phyloP scores from a whole-genome alignment of 768 basidiomycete genomes.

The Chalciporus chontae region DNA sequence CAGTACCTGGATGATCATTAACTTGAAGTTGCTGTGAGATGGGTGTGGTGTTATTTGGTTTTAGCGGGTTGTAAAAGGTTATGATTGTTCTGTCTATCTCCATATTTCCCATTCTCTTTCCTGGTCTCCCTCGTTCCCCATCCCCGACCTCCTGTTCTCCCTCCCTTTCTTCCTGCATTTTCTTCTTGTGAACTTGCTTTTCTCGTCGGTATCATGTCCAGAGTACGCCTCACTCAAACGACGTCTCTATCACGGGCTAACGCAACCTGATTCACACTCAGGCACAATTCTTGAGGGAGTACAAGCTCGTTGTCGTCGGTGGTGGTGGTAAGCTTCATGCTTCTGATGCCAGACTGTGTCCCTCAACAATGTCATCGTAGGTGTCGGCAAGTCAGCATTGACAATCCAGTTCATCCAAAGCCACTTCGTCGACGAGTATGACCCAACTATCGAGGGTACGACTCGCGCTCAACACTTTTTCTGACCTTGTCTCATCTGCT shows the following conservation, averaged over 20 bases:
- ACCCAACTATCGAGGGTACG: conserved; percentile 92
- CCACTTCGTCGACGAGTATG: conserved; percentile 89
- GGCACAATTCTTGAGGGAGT: conserved; percentile 92
- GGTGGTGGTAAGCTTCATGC: conserved; percentile 75
- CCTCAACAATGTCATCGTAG: conserved; percentile 13
- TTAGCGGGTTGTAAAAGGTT: conserved; percentile 8
- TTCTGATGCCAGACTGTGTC: conserved; percentile 21
- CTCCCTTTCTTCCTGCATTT: neutral
- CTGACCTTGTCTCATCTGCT: neutral
- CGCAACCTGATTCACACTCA: conserved; percentile 22
- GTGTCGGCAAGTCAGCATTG: conserved; percentile 79
- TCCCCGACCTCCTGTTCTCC: neutral
- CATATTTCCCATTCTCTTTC: conserved; percentile 5
- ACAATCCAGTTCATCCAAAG: conserved; percentile 99
- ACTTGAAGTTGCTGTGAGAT: too few relatives aligned
- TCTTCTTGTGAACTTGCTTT: neutral
- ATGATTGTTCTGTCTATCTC: conserved; percentile 10
- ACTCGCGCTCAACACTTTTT: neutral
- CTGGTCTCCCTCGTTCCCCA: neutral
- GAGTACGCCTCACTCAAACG: conserved; percentile 15
- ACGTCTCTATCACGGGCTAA: neutral
- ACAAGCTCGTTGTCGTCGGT: conserved; percentile 98
- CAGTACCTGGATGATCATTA: too few relatives aligned
- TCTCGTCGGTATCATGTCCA: conserved; percentile 26
- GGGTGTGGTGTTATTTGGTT: conserved; percentile 28